Conservation (phyloP, 192 early-diverging fungal genomes). For the Umbelopsis ramanniana region DNA sequence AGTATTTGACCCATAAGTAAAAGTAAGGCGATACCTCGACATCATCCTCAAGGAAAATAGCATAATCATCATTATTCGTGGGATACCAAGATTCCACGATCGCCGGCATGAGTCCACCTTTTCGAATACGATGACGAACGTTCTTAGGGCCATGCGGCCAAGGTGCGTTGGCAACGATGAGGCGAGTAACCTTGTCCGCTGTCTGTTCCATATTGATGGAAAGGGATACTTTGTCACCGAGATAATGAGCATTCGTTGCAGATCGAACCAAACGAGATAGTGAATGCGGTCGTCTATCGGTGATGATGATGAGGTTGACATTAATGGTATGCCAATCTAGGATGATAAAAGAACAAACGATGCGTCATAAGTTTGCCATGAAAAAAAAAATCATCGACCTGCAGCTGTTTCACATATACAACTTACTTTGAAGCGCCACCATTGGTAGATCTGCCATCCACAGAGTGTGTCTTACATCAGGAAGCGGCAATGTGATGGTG, state of each 20-base stretch:
- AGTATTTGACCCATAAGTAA: slow-evolving; percentile 60
- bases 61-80: slow-evolving; percentile 56
- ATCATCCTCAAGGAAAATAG: slow-evolving; percentile 64
- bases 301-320: slow-evolving; percentile 58
- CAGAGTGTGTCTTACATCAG: slow-evolving; percentile 49
- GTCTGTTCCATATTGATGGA: slow-evolving; percentile 62
- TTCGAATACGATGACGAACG: slow-evolving; percentile 54
- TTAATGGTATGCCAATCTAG: slow-evolving; percentile 57
- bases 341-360: neutral
- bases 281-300: slow-evolving; percentile 61
- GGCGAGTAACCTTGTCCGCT: slow-evolving; percentile 53
- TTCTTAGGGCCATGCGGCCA: slow-evolving; percentile 56
- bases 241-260: slow-evolving; percentile 43
- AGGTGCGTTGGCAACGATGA: slow-evolving; percentile 46
- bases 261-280: slow-evolving; percentile 59
- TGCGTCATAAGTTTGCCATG: neutral
- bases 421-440: slow-evolving; percentile 54
- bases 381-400: neutral
- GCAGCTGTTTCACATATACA: neutral
- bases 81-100: slow-evolving; percentile 67
- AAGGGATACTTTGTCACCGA: slow-evolving; percentile 56
- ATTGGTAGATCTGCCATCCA: slow-evolving; percentile 60
- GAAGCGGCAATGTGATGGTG: slow-evolving; percentile 46
- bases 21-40: slow-evolving; percentile 64
- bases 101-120: slow-evolving; percentile 62